These are phyloP conservation scores for Aurantiochytrium sp. DNA, from an alignment of 108 stramenopile species.

Conservation along the genomic window DNA sequence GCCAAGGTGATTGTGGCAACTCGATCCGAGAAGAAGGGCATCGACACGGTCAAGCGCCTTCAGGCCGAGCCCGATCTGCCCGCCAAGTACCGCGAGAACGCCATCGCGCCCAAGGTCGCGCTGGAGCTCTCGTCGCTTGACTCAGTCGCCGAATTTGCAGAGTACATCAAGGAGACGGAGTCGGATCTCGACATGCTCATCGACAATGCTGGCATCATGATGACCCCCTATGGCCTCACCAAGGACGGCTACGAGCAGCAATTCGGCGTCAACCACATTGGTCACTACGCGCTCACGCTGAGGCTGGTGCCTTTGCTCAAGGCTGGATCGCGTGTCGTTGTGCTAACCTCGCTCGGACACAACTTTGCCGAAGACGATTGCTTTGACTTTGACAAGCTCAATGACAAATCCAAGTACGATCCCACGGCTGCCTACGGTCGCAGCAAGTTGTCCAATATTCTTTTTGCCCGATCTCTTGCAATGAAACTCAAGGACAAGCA, in stretches of 20 bases:
- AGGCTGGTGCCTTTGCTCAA: neutral
- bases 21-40: neutral
- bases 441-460: neutral
- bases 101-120: neutral
- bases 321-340: neutral
- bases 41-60: neutral
- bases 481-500: neutral
- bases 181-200: neutral
- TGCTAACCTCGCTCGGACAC: neutral
- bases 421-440: neutral
- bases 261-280: neutral
- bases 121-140: neutral
- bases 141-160: neutral
- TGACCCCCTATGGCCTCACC: neutral
- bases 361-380: neutral
- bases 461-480: neutral
- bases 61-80: neutral
- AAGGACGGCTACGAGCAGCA: neutral
- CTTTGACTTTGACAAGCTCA: neutral
- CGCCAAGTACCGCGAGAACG: neutral
- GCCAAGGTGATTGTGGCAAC: neutral
- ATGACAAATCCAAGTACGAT: neutral
- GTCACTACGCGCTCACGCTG: neutral
- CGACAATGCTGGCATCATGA: conserved; percentile 1
- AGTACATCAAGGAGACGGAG: neutral